Percentiles rank a stretch among this genome's conserved stretches.
phyloP scores from a whole-genome alignment of 2,329 filamentous ascomycete species.

The Aspergillus sp. region DNA sequence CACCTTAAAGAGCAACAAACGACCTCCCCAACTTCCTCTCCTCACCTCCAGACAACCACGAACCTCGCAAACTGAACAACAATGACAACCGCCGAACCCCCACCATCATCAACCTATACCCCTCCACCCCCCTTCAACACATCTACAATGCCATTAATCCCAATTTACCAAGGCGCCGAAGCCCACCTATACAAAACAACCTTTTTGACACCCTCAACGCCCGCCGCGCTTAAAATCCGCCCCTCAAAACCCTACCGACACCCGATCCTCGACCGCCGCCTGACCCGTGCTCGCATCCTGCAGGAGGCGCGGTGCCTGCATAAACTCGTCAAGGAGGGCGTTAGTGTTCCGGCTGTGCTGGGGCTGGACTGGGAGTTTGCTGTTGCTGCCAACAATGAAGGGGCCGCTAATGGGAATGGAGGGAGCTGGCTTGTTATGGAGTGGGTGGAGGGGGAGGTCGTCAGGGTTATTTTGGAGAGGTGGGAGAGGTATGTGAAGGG shows the following conservation, averaged over 20 bases:
- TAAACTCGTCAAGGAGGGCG: constrained; percentile 76
- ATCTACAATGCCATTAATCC: constrained; percentile 63
- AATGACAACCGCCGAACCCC: constrained; percentile 4
- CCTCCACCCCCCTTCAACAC: constrained; percentile 61
- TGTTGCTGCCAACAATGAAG: constrained; percentile 15
- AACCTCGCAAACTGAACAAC: no score
- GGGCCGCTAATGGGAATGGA: constrained; percentile 55
- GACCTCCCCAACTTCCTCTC: not conserved
- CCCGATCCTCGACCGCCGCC: constrained; percentile 80
- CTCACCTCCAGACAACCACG: not conserved
- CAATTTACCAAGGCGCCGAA: constrained; percentile 94
- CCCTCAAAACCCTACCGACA: constrained; percentile 92
- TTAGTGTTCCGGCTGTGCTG: constrained; percentile 81
- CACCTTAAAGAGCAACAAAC: not conserved
- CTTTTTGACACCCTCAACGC: constrained; percentile 70
- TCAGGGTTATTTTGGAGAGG: constrained; percentile 71
- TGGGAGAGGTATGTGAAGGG: constrained; percentile 61
- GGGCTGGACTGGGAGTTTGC: constrained; percentile 62
- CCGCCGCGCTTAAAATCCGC: constrained; percentile 87
- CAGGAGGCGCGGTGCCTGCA: constrained; percentile 86
- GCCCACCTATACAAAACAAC: constrained; percentile 88
- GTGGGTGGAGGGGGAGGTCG: constrained; percentile 76
- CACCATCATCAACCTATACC: constrained; percentile 24
- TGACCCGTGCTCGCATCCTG: constrained; percentile 85
- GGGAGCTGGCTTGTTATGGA: constrained; percentile 78